phyloP scores from a whole-genome alignment of 2,329 filamentous ascomycete genomes.

The Lecanicillium sp. region DNA sequence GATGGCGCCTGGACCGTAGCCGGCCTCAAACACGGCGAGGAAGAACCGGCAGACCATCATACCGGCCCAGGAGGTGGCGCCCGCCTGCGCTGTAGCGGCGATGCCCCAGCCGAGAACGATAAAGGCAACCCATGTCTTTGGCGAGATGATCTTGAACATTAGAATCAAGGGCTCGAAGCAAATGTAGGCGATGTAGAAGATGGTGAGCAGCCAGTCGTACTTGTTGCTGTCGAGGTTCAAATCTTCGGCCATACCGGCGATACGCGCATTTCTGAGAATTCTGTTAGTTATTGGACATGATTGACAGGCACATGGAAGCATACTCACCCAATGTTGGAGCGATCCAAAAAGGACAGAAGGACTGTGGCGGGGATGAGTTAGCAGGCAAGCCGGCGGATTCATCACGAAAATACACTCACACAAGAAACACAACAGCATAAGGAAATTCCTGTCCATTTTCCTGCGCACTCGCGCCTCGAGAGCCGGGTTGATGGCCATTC shows the following conservation, averaged over 20 bases:
- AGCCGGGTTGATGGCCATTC: no score
- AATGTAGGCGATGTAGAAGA: conserved; percentile 19
- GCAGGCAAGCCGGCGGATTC: not conserved
- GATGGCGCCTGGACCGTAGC: conserved; percentile 18
- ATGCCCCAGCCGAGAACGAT: conserved; percentile 16
- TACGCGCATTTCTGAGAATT: conserved; percentile 14
- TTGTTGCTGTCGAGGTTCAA: conserved; percentile 12
- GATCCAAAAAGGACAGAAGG: conserved; percentile 7
- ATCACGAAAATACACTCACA: not conserved
- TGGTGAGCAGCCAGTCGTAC: conserved; percentile 18
- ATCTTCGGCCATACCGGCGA: conserved; percentile 15
- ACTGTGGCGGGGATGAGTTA: not conserved
- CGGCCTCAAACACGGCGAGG: conserved; percentile 21
- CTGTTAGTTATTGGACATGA: not conserved
- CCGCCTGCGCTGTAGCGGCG: conserved; percentile 14
- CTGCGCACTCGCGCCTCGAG: no score
- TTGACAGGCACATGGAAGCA: not conserved
- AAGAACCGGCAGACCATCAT: conserved; percentile 16
- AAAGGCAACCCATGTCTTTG: conserved; percentile 14
- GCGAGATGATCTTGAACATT: conserved; percentile 17
- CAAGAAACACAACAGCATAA: conserved; percentile 5
- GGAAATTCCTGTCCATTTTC: conserved; percentile 5
- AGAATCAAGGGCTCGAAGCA: conserved; percentile 16
- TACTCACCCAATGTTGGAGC: conserved; percentile 8
- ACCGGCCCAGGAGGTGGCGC: conserved; percentile 12